A percentile compares a stretch with the other conserved stretches of the same genome.
Evolutionary conservation across 176 grass and related monocot species (phyloP).

Genomic region (Cenchrus purpureus): DNA sequence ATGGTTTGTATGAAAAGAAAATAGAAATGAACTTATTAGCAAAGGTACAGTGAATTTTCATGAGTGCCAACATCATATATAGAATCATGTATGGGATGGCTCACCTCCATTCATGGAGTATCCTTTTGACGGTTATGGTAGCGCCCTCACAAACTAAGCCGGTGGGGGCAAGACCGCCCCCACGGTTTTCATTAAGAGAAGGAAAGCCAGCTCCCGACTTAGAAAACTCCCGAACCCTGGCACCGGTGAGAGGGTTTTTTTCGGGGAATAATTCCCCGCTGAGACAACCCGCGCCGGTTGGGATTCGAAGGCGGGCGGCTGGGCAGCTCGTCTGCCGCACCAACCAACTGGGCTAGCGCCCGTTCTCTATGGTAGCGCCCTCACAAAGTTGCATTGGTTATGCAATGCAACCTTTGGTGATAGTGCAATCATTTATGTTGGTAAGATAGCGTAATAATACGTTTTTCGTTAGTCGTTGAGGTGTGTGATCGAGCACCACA

Average conservation of each 20-base stretch:
- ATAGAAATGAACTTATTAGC: neutral
- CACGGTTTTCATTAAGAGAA: no score
- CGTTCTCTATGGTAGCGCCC: neutral
- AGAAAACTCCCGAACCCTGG: no score
- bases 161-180: no score
- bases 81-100: constrained; percentile 1
- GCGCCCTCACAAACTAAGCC: neutral
- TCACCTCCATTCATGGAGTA: neutral
- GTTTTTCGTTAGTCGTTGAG: constrained; percentile 17
- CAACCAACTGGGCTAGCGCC: no score
- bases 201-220: no score
- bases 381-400: neutral
- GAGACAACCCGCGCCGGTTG: no score
- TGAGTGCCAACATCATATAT: constrained; percentile 8
- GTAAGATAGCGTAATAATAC: neutral
- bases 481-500: neutral
- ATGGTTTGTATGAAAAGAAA: neutral
- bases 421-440: constrained; percentile 19
- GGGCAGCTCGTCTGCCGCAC: no score
- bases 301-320: no score
- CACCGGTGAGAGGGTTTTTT: no score
- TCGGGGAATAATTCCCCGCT: no score
- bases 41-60: neutral
- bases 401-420: neutral
- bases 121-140: neutral